These are phyloP conservation scores for Wickerhamiella azymoides DNA, from an alignment of 805 yeast species.

Conservation along the genomic window DNA sequence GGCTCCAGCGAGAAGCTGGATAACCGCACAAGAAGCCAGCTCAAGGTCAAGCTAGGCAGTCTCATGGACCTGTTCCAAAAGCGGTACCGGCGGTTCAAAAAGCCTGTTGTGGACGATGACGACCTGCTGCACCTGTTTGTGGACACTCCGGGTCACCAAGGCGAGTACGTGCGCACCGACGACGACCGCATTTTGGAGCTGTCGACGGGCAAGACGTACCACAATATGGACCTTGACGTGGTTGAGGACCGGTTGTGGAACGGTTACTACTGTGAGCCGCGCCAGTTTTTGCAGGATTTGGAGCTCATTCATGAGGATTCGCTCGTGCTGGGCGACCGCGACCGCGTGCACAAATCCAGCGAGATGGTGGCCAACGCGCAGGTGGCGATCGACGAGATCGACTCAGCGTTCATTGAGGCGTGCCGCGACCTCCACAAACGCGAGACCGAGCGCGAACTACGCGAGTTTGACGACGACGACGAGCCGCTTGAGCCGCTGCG, in stretches of 20 bases:
- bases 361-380: slow-evolving; percentile 96
- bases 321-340: slow-evolving; percentile 63
- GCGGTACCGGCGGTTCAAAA: slow-evolving; percentile 78
- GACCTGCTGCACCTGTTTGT: slow-evolving; percentile 67
- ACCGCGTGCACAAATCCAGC: slow-evolving; percentile 63
- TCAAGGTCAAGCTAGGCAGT: slow-evolving; percentile 75
- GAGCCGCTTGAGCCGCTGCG: slow-evolving; percentile 25
- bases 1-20: slow-evolving; percentile 38
- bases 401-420: slow-evolving; percentile 55
- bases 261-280: slow-evolving; percentile 86
- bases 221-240: slow-evolving; percentile 86
- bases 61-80: slow-evolving; percentile 80
- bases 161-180: slow-evolving; percentile 28
- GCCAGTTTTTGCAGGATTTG: slow-evolving; percentile 73
- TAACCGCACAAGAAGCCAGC: slow-evolving; percentile 66
- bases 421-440: slow-evolving; percentile 46
- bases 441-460: slow-evolving; percentile 17
- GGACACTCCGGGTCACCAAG: slow-evolving; percentile 21
- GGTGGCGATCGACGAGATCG: slow-evolving; percentile 84
- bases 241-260: slow-evolving; percentile 95
- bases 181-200: slow-evolving; percentile 73
- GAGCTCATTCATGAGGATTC: slow-evolving; percentile 76
- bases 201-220: slow-evolving; percentile 54
- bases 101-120: slow-evolving; percentile 76
- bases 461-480: slow-evolving; percentile 12